Evolutionary conservation across 2,329 filamentous ascomycete genomes (phyloP).

Genomic region (Ceratocystis eucalypticola): DNA sequence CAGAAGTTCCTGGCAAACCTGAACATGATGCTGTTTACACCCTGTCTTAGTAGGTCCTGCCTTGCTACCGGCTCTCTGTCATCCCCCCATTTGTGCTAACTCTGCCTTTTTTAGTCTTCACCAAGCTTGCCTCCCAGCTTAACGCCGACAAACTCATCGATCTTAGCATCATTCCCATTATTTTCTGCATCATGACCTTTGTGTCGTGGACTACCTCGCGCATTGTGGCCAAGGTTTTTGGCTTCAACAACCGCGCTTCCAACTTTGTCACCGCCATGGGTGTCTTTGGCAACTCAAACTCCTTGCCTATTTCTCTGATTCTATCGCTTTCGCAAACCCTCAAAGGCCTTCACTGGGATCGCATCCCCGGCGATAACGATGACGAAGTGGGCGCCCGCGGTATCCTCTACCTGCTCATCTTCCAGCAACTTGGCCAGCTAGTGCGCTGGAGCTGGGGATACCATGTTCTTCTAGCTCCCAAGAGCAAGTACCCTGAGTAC

Average conservation of each 20-base stretch:
- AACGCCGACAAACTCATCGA: slow-evolving; percentile 82
- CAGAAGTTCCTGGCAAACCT: slow-evolving; percentile 95
- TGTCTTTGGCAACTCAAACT: slow-evolving; percentile 96
- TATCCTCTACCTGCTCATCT: slow-evolving; percentile 90
- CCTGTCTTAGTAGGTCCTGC: slow-evolving; percentile 65
- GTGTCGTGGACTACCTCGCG: slow-evolving; percentile 72
- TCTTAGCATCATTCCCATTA: slow-evolving; percentile 84
- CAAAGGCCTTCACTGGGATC: slow-evolving; percentile 84
- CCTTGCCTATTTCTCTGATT: slow-evolving; percentile 88
- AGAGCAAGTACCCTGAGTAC: slow-evolving; percentile 56
- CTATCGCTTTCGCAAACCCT: slow-evolving; percentile 87
- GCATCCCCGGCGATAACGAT: slow-evolving; percentile 81
- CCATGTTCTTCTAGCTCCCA: slow-evolving; percentile 80
- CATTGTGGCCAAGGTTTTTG: slow-evolving; percentile 57
- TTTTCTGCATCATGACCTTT: slow-evolving; percentile 76
- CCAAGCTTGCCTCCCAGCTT: slow-evolving; percentile 87
- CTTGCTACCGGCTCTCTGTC: background rate
- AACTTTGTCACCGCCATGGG: slow-evolving; percentile 98
- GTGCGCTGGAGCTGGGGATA: slow-evolving; percentile 98
- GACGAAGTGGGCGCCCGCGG: slow-evolving; percentile 87
- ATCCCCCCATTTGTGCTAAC: background rate
- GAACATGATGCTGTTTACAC: slow-evolving; percentile 92
- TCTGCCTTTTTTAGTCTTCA: slow-evolving; percentile 51
- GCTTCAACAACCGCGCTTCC: slow-evolving; percentile 69
- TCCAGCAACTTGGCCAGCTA: slow-evolving; percentile 91